phyloP scores from a whole-genome alignment of 208 protist species.

The Wallacemonas collosoma region DNA sequence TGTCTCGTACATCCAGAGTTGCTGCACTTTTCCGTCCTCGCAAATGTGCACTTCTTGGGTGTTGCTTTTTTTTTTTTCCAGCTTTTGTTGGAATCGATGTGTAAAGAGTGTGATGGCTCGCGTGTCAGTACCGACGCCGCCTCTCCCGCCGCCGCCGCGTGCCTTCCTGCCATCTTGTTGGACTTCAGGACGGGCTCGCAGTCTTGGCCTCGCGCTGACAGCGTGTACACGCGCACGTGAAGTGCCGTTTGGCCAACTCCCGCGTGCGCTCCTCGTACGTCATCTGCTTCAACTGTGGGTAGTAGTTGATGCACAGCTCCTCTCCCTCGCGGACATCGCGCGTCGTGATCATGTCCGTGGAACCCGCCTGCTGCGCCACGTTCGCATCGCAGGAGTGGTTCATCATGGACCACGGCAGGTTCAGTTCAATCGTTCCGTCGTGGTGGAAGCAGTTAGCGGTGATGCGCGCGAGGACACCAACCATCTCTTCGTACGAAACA shows the following conservation, averaged over 20 bases:
- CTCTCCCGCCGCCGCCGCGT: no score
- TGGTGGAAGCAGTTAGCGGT: conserved; percentile 77
- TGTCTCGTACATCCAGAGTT: no score
- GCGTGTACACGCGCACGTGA: conserved; percentile 56
- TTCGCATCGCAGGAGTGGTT: conserved; percentile 88
- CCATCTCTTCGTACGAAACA: conserved; percentile 81
- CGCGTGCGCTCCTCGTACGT: conserved; percentile 44
- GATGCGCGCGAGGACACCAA: conserved; percentile 68
- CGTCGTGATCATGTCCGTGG: conserved; percentile 52
- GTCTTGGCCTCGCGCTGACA: conserved; percentile 29
- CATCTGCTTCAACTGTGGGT: conserved; percentile 68
- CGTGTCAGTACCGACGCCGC: no score
- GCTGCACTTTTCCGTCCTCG: no score
- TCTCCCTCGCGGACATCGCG: conserved; percentile 50
- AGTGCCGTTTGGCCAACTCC: conserved; percentile 57
- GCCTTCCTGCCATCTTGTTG: neutral
- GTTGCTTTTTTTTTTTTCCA: no score
- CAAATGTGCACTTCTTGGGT: no score
- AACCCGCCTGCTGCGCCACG: conserved; percentile 53
- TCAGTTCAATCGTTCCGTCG: conserved; percentile 57
- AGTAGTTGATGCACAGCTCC: conserved; percentile 82
- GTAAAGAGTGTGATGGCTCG: no score
- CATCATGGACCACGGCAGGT: conserved; percentile 73
- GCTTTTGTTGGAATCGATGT: no score
- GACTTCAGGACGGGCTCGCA: neutral